Base-by-base conservation (phyloP, 2,329 filamentous ascomycete species). In the Penicillium brevicompactum region DNA sequence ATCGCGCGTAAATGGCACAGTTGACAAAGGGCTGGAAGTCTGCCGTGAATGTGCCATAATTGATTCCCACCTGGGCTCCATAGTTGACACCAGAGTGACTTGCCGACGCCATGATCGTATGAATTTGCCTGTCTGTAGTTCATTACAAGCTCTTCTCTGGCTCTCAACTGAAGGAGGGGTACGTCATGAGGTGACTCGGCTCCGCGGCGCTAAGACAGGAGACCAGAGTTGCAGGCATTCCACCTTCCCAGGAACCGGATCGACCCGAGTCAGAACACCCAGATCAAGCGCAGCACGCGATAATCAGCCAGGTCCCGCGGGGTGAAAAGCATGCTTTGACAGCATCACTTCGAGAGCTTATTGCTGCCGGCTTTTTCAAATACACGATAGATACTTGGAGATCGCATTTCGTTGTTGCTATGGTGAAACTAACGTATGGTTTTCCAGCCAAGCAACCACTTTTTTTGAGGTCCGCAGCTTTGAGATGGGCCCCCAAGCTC, bases 1-100 rank as follows among this genome's bases (percentile, higher is more conserved):
- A 38, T 66, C 56, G 27, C 51, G 62, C 11, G 14, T n/a, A 27
- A 64, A 65, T 18, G 57, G 64, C 4, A 65, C 53, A 27, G 51
- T 62, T 11, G 50, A 60, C 30, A 57, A 45, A 16, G 58, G 61
- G n/a, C 32, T 53, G 1, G 59, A 51, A 51, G 9, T 56, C 48
- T 42, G 41, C 30, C 3, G 21, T 46, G 40, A 52, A 34, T 14
- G n/a, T 30, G 30, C 49, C 32, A 46, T 13, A 13, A 13, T 56
- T 49, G 32, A 34, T 32, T 46, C 49, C 49, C 3, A 56, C 11
- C 49, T 56, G 27, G 11, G 42, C 2, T 13, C 41, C 32, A 53
- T 49, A n/a, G 24, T 56, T 56, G 13, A n/a, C 14, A 16, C 27
- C 54, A 21, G 30, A 50, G 43, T 47, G 54, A 50, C 14, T 37